Evolutionary conservation across 805 yeast genomes (phyloP).

Genomic region (Saccharomycopsis guyanensis): DNA sequence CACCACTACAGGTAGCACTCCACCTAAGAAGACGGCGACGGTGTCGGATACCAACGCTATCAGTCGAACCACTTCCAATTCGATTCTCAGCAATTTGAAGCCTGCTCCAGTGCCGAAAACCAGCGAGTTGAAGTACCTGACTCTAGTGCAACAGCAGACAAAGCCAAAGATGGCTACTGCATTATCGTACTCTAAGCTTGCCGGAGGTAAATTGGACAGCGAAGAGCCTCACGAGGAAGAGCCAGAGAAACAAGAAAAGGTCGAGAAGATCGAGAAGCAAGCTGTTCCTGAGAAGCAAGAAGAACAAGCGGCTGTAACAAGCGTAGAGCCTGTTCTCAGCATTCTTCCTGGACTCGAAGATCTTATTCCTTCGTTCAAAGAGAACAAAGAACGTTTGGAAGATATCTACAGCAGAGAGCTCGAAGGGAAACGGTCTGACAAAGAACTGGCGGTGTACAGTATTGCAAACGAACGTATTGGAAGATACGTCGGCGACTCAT

Average conservation of each 20-base stretch:
- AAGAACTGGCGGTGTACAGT: constrained; percentile 28
- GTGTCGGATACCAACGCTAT: constrained; percentile 18
- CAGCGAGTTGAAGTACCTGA: constrained; percentile 47
- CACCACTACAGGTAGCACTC: constrained; percentile 27
- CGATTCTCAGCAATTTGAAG: constrained; percentile 29
- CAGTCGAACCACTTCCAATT: too few species aligned
- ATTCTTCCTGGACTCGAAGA: constrained; percentile 23
- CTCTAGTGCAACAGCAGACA: constrained; percentile 24
- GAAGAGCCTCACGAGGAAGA: too few species aligned
- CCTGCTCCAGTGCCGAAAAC: constrained; percentile 51
- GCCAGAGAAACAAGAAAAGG: neutral
- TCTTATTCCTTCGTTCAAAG: constrained; percentile 26
- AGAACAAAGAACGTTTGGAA: constrained; percentile 26
- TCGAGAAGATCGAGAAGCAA: constrained; percentile 22
- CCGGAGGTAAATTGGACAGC: too few species aligned
- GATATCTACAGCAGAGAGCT: constrained; percentile 26
- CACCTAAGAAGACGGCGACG: constrained; percentile 23
- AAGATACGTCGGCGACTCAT: constrained; percentile 63
- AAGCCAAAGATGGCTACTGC: constrained; percentile 12
- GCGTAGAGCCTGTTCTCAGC: constrained; percentile 8
- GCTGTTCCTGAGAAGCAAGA: constrained; percentile 18
- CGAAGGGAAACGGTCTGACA: constrained; percentile 46
- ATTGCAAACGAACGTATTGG: constrained; percentile 29
- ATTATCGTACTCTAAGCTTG: constrained; percentile 24
- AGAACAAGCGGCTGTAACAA: constrained; percentile 16